Evolutionary conservation across 129 eudicot genomes (phyloP), one percentile per base, ranked within the genome.

Genomic region (Deinandra increscens): DNA sequence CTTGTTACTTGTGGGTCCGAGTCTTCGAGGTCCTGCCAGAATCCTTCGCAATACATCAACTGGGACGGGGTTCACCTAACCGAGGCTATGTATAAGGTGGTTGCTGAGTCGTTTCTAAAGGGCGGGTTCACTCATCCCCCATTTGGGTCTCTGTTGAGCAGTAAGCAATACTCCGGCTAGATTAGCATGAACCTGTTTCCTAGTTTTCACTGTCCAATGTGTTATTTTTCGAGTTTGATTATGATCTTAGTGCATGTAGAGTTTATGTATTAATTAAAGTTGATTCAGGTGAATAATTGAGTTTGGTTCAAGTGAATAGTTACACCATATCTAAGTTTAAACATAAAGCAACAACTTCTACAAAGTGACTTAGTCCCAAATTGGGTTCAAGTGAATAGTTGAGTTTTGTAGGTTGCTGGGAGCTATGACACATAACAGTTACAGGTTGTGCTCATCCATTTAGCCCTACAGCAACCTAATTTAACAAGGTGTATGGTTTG

Each of bases 21-120:
- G 45, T 63, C 84, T 33, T 56, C 96, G 2, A 78, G 26, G 54
- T 68, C 96, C 3, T 91, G 97, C 17, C 10, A 76, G 2, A 46
- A 84, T 31, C 96, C 97, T 33, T 81, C 87, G 6, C 54, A 82
- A 69, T 91, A 82, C 17, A 72, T 91, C 26, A 91, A 91, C 18
- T 91, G 97, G 97, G 97, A 91, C 26, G 97, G 97, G 14, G 97
- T 82, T 70, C 97, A 91, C 74, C 70, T 86, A 4, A 88, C 97
- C 0, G 97, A 91, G 72, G 97, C 86, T 61, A 82, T 91, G 96
- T 61, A 91, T 69, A 86, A 78, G 73, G 85, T 59, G 14, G 63
- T 89, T 66, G 79, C 86, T 37, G 78, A 81, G 6, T 75, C 78
- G 10, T 86, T 86, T 22, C 59, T 89, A 15, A 71, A 80, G 37